These are phyloP conservation scores for Acanthamoeba sp. DNA, from an alignment of 208 protist species.

Conservation along the genomic window DNA sequence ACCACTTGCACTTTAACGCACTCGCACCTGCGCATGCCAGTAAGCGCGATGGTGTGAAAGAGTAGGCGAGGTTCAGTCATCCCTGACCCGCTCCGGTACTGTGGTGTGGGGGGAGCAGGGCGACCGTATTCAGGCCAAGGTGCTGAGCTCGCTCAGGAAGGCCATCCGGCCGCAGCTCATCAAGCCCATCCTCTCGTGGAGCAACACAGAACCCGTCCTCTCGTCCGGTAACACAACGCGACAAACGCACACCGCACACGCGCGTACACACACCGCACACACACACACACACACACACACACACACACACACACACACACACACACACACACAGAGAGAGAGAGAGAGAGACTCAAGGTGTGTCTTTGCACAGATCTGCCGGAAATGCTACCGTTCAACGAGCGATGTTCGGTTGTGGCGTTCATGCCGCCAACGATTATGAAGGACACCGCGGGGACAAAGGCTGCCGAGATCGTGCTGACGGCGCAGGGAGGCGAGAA, in stretches of 20 bases:
- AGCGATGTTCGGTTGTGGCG: background rate
- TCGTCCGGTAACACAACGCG: background rate
- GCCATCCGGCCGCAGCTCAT: background rate
- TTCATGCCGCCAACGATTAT: background rate
- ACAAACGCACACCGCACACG: too few relatives aligned
- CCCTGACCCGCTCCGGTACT: too few relatives aligned
- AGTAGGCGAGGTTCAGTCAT: too few relatives aligned
- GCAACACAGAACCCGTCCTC: background rate
- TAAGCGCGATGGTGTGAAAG: too few relatives aligned
- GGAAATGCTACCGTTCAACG: background rate
- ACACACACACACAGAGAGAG: background rate
- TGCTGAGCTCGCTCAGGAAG: slow-evolving; percentile 2
- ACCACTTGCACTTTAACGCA: too few relatives aligned
- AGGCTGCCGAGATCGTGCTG: background rate
- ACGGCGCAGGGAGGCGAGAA: background rate
- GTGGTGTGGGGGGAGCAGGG: background rate
- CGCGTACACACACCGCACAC: too few relatives aligned
- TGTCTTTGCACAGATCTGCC: background rate
- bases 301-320: too few relatives aligned
- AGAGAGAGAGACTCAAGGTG: background rate
- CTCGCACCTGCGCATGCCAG: too few relatives aligned
- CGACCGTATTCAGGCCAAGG: slow-evolving; percentile 3
- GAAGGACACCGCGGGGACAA: background rate
- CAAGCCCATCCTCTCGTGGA: background rate
- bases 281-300: too few relatives aligned